Conservation (phyloP, 169 alveolate species). For the Blepharisma undulans region DNA sequence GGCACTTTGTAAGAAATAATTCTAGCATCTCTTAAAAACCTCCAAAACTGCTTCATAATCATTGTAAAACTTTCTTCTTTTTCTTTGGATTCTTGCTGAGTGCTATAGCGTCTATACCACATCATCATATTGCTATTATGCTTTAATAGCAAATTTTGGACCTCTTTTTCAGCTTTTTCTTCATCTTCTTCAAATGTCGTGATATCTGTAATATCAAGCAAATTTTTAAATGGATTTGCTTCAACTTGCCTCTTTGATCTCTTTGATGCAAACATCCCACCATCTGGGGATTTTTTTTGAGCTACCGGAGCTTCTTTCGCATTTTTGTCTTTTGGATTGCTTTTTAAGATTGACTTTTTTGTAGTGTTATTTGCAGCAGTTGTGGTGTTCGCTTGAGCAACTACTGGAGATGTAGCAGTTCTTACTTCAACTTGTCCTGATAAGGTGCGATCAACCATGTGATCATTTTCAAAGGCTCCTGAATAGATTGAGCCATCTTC, state of each 20-base stretch:
- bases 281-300: not conserved
- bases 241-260: conserved; percentile 64
- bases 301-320: not conserved
- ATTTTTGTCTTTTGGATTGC: not conserved
- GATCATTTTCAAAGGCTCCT: conserved; percentile 85
- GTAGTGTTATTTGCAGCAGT: not conserved
- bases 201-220: conserved; percentile 72
- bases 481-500: conserved; percentile 82
- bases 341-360: not conserved
- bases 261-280: not conserved
- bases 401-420: not conserved
- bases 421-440: conserved; percentile 59
- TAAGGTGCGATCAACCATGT: conserved; percentile 61
- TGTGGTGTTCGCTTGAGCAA: not conserved
- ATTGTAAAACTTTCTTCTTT: conserved; percentile 75
- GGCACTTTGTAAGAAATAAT: conserved; percentile 41
- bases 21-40: conserved; percentile 66
- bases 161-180: conserved; percentile 55
- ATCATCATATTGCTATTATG: conserved; percentile 63
- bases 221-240: conserved; percentile 66
- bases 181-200: conserved; percentile 51
- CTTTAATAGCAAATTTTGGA: conserved; percentile 68
- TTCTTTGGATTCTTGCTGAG: conserved; percentile 59
- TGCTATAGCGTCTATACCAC: conserved; percentile 69
- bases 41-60: conserved; percentile 69